phyloP scores from a whole-genome alignment of 1,139 yeast genomes.

The Candida gigantensis region DNA sequence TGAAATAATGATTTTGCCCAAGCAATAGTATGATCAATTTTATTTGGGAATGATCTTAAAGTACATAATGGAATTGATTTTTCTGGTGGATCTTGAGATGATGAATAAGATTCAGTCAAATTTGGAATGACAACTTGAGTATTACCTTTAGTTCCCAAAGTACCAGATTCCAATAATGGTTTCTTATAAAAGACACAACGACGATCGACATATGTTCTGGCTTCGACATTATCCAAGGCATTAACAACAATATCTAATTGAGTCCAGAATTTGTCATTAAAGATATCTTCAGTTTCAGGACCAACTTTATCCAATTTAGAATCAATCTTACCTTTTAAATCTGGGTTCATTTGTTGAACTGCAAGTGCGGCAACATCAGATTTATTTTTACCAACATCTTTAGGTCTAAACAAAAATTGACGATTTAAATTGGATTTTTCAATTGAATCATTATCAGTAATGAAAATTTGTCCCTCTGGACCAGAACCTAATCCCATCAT shows the following conservation, averaged over 20 bases:
- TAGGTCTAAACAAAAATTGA: slow-evolving; percentile 91
- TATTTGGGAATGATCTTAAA: slow-evolving; percentile 93
- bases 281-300: slow-evolving; percentile 84
- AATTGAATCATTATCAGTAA: slow-evolving; percentile 93
- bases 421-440: slow-evolving; percentile 95
- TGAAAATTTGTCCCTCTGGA: slow-evolving; percentile 75
- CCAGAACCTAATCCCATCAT: slow-evolving; percentile 95
- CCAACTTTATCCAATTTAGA: slow-evolving; percentile 88
- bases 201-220: slow-evolving; percentile 95
- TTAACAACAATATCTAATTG: slow-evolving; percentile 85
- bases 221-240: slow-evolving; percentile 96
- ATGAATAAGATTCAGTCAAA: slow-evolving; percentile 91
- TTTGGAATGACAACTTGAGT: slow-evolving; percentile 95
- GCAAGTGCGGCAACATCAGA: slow-evolving; percentile 91
- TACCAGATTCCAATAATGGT: slow-evolving; percentile 93
- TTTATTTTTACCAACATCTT: slow-evolving; percentile 89
- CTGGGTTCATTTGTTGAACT: slow-evolving; percentile 82
- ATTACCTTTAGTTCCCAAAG: slow-evolving; percentile 97
- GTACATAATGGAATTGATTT: slow-evolving; percentile 97
- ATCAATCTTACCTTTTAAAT: slow-evolving; percentile 72
- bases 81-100: slow-evolving; percentile 98
- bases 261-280: slow-evolving; percentile 86
- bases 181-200: slow-evolving; percentile 92
- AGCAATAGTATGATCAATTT: slow-evolving; percentile 97
- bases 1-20: slow-evolving; percentile 97